Conservation (phyloP, 1,139 yeast species). For the Ogataea hybrid region DNA sequence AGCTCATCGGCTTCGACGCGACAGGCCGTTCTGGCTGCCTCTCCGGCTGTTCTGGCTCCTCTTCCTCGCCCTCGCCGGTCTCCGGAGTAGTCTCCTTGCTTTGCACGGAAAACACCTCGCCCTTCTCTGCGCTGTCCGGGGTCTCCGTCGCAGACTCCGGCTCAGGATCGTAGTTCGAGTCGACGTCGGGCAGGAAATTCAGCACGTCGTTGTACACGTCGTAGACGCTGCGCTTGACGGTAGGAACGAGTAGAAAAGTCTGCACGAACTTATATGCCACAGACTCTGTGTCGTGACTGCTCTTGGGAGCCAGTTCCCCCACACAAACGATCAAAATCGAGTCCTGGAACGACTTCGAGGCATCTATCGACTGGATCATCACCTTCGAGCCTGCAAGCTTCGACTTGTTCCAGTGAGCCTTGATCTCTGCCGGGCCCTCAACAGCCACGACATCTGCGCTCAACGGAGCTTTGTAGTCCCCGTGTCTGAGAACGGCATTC, state of each 20-base stretch:
- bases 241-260: slow-evolving; percentile 58
- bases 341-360: slow-evolving; percentile 49
- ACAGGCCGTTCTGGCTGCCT: background rate
- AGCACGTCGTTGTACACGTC: slow-evolving; percentile 68
- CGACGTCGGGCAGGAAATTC: slow-evolving; percentile 51
- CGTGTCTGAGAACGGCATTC: slow-evolving; percentile 46
- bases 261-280: slow-evolving; percentile 61
- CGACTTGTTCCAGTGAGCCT: slow-evolving; percentile 37
- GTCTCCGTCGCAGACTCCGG: slow-evolving; percentile 8
- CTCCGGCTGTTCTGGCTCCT: slow-evolving; percentile 1
- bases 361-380: slow-evolving; percentile 60
- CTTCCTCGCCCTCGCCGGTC: slow-evolving; percentile 19
- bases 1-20: slow-evolving; percentile 21
- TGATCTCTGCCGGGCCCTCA: slow-evolving; percentile 37
- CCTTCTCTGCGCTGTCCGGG: slow-evolving; percentile 5
- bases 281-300: slow-evolving; percentile 31
- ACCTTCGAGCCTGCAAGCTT: slow-evolving; percentile 50
- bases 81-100: slow-evolving; percentile 25
- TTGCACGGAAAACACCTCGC: slow-evolving; percentile 15
- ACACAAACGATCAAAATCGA: slow-evolving; percentile 59
- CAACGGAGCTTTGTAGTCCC: slow-evolving; percentile 33
- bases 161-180: slow-evolving; percentile 19
- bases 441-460: slow-evolving; percentile 30
- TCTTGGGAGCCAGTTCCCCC: slow-evolving; percentile 58
- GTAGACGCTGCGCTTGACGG: slow-evolving; percentile 48